Conservation (phyloP, 2,329 filamentous ascomycete genomes). For the Neonectria hederae region DNA sequence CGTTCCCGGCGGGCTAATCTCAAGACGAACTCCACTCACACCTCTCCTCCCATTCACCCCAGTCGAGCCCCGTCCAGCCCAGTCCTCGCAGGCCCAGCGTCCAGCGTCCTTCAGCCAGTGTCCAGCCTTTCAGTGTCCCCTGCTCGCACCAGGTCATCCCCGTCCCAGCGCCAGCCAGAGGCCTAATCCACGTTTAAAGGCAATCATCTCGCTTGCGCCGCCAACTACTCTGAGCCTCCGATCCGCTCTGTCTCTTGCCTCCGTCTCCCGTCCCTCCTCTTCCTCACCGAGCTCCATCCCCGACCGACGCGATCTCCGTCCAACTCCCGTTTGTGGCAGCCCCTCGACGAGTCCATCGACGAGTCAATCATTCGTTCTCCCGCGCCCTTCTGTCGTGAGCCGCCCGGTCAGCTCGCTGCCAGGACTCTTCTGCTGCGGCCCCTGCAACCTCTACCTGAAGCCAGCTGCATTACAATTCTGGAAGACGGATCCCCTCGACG, state of each 20-base stretch:
- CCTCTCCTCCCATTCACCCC: slow-evolving; percentile 44
- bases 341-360: slow-evolving; percentile 28
- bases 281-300: slow-evolving; percentile 44
- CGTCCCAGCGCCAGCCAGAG: slow-evolving; percentile 46
- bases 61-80: slow-evolving; percentile 32
- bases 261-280: slow-evolving; percentile 37
- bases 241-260: slow-evolving; percentile 48
- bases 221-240: slow-evolving; percentile 58
- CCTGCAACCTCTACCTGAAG: slow-evolving; percentile 33
- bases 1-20: slow-evolving; percentile 53
- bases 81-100: slow-evolving; percentile 24
- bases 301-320: slow-evolving; percentile 42
- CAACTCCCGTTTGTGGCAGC: slow-evolving; percentile 33
- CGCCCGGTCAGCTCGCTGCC: slow-evolving; percentile 17
- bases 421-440: slow-evolving; percentile 24
- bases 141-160: slow-evolving; percentile 43
- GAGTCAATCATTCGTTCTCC: slow-evolving; percentile 26
- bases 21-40: slow-evolving; percentile 53
- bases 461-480: slow-evolving; percentile 37
- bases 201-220: slow-evolving; percentile 64
- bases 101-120: slow-evolving; percentile 28
- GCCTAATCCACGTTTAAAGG: slow-evolving; percentile 54
- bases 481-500: slow-evolving; percentile 24
- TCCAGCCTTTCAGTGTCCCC: slow-evolving; percentile 31
- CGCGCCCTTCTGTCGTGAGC: slow-evolving; percentile 7